Evolutionary conservation across 495 filamentous ascomycete species (phyloP).

Genomic region (Trichoderma erinaceum): DNA sequence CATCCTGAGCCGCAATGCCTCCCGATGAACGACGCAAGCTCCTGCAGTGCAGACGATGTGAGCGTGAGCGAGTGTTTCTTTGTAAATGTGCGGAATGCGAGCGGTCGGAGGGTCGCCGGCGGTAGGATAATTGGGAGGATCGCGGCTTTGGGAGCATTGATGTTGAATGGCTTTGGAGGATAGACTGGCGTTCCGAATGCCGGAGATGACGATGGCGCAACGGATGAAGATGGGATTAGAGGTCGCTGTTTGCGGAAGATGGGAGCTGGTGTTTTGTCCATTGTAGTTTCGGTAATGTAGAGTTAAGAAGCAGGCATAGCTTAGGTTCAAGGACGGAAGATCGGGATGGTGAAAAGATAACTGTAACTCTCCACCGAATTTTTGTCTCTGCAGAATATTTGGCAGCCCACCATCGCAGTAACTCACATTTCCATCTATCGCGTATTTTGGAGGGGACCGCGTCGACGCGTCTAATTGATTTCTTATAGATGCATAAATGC

Average conservation of each 20-base stretch:
- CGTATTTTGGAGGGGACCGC: slow-evolving; percentile 11
- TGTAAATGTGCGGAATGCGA: slow-evolving; percentile 93
- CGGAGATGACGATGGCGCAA: slow-evolving; percentile 80
- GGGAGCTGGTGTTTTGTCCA: slow-evolving; percentile 15
- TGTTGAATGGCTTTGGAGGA: slow-evolving; percentile 55
- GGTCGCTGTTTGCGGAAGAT: slow-evolving; percentile 27
- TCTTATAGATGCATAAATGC: slow-evolving; percentile 11
- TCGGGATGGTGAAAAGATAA: background rate
- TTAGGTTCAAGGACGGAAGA: background rate
- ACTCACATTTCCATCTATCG: background rate
- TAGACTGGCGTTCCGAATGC: slow-evolving; percentile 79
- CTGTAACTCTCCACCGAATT: background rate
- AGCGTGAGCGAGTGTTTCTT: slow-evolving; percentile 96
- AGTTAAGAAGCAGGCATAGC: background rate
- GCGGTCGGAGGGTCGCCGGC: slow-evolving; percentile 75
- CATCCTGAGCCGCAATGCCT: slow-evolving; percentile 92
- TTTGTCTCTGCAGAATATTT: background rate
- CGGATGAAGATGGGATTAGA: slow-evolving; percentile 33
- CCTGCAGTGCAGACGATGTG: slow-evolving; percentile 77
- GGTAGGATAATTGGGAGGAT: slow-evolving; percentile 85
- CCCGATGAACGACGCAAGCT: slow-evolving; percentile 81
- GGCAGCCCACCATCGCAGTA: background rate
- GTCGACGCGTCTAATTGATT: slow-evolving; percentile 17
- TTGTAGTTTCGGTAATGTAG: background rate
- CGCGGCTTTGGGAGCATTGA: slow-evolving; percentile 56